Conservation (phyloP, 2,329 filamentous ascomycete genomes). For the Aspergillus vadensis region DNA sequence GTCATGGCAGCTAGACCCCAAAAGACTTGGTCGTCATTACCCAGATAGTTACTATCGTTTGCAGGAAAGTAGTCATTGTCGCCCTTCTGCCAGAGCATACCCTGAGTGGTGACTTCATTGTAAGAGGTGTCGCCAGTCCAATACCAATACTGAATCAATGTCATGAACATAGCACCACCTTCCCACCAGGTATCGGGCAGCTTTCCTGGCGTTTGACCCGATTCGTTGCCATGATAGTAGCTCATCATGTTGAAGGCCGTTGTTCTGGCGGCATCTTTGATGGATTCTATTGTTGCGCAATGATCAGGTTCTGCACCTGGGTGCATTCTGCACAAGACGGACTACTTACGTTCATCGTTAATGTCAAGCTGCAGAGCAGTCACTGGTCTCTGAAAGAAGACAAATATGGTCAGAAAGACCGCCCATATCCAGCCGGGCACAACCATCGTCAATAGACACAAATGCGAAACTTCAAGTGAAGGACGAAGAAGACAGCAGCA, state of each 20-base stretch:
- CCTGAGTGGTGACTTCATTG: slow-evolving; percentile 68
- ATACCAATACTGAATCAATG: slow-evolving; percentile 81
- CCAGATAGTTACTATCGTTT: slow-evolving; percentile 49
- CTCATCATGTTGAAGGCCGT: slow-evolving; percentile 44
- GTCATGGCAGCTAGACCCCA: slow-evolving; percentile 83
- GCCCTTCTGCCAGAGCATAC: slow-evolving; percentile 73
- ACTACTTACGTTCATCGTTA: slow-evolving; percentile 23
- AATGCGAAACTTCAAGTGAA: background rate
- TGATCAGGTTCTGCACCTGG: background rate
- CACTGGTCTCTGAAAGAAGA: slow-evolving; percentile 16
- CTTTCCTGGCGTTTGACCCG: slow-evolving; percentile 44
- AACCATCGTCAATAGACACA: slow-evolving; percentile 1
- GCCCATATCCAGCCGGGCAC: slow-evolving; percentile 11
- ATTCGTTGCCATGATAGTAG: slow-evolving; percentile 40
- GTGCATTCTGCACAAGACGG: background rate
- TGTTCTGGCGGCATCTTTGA: slow-evolving; percentile 38
- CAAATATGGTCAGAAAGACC: slow-evolving; percentile 10
- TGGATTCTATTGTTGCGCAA: slow-evolving; percentile 26
- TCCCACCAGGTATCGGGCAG: slow-evolving; percentile 60
- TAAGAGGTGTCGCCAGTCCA: slow-evolving; percentile 74
- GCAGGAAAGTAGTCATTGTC: slow-evolving; percentile 76
- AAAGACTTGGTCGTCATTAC: slow-evolving; percentile 68
- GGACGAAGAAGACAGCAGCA: background rate
- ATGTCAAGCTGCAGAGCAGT: slow-evolving; percentile 23
- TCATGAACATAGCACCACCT: slow-evolving; percentile 69